A percentile compares a stretch with the other conserved stretches of the same genome.
These are phyloP conservation scores for Russula abietina DNA, from an alignment of 768 basidiomycete genomes.

Conservation along the genomic window DNA sequence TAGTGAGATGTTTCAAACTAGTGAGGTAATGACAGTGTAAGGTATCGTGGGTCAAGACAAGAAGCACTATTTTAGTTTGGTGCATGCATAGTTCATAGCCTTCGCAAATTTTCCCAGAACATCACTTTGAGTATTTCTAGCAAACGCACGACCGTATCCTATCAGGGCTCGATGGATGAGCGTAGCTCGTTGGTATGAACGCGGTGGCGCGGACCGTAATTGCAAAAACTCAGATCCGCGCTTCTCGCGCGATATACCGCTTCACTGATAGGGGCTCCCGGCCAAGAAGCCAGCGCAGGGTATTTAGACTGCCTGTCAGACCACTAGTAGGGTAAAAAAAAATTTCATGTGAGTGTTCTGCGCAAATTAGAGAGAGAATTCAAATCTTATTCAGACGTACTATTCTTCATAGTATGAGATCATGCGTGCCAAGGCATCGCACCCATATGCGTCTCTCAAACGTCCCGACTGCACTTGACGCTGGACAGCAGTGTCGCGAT, in stretches of 20 bases:
- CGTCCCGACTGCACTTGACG: conserved; percentile 13
- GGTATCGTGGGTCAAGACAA: neutral
- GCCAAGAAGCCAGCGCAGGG: conserved; percentile 32
- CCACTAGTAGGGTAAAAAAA: conserved; percentile 26
- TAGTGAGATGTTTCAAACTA: neutral
- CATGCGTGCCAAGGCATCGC: conserved; percentile 31
- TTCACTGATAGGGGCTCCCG: conserved; percentile 31
- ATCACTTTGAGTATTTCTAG: conserved; percentile 1
- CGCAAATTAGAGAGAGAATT: neutral
- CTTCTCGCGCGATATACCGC: conserved; percentile 26
- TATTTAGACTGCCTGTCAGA: conserved; percentile 32
- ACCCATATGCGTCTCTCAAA: conserved; percentile 24
- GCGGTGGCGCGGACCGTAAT: neutral
- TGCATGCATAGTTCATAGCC: neutral
- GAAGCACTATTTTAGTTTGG: neutral
- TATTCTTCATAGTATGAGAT: conserved; percentile 32
- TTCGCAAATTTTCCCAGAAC: neutral
- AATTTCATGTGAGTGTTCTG: neutral
- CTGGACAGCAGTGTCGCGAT: conserved; percentile 23
- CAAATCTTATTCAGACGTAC: conserved; percentile 22
- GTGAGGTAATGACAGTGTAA: neutral
- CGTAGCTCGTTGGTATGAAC: neutral
- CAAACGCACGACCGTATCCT: neutral
- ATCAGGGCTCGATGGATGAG: neutral
- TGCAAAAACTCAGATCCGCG: conserved; percentile 5